A percentile compares a stretch with the other conserved stretches of the same genome.
These are phyloP conservation scores for Fusarium zealandicum DNA, from an alignment of 2,329 filamentous ascomycete species.

Conservation along the genomic window DNA sequence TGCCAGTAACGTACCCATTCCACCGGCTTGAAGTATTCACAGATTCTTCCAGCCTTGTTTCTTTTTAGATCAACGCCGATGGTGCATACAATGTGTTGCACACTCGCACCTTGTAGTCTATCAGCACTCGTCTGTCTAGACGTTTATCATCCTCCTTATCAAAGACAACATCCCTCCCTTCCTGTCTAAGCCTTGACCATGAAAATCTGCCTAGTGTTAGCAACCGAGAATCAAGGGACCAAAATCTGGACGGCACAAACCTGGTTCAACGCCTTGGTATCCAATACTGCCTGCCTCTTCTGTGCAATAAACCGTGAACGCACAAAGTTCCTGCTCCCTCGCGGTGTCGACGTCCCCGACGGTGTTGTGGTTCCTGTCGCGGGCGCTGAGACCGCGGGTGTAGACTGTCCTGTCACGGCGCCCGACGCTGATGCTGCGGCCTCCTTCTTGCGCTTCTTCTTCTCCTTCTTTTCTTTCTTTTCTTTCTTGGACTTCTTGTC, in stretches of 20 bases:
- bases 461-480: conserved; percentile 54
- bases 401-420: conserved; percentile 22
- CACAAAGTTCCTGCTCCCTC: conserved; percentile 71
- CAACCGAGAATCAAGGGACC: background rate
- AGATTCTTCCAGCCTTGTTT: conserved; percentile 1
- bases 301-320: conserved; percentile 85
- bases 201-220: conserved; percentile 62
- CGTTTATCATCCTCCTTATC: conserved; percentile 2
- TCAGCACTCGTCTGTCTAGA: background rate
- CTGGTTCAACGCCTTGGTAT: conserved; percentile 85
- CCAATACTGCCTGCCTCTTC: conserved; percentile 83
- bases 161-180: background rate
- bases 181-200: conserved; percentile 65
- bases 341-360: conserved; percentile 56
- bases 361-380: conserved; percentile 49
- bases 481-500: conserved; percentile 51
- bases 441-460: conserved; percentile 59
- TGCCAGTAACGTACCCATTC: too few relatives aligned
- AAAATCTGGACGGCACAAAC: conserved; percentile 56
- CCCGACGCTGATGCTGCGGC: conserved; percentile 34
- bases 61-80: background rate
- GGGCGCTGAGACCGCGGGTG: conserved; percentile 43
- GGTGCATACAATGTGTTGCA: background rate
- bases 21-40: background rate
- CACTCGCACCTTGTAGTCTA: conserved; percentile 6